phyloP scores from a whole-genome alignment of 768 basidiomycete species.

The Serpula lacrymans region DNA sequence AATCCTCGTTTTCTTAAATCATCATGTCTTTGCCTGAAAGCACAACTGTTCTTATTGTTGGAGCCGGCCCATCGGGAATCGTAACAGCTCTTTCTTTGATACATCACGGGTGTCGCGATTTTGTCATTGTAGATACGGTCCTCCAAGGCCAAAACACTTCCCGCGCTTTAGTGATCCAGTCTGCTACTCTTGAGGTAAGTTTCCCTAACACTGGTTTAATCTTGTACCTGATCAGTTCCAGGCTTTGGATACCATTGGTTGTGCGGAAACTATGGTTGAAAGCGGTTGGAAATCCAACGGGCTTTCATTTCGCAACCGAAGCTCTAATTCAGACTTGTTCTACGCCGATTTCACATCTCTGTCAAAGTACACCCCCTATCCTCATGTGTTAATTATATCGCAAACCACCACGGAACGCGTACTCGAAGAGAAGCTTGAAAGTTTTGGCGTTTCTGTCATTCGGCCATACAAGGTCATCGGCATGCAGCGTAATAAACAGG shows the following conservation, averaged over 20 bases:
- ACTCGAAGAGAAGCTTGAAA: slow-evolving; percentile 31
- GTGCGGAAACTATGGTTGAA: slow-evolving; percentile 35
- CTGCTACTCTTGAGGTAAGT: slow-evolving; percentile 49
- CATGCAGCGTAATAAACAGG: slow-evolving; percentile 27
- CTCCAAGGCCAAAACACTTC: slow-evolving; percentile 33
- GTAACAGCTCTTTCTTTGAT: slow-evolving; percentile 41
- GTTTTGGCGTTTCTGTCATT: slow-evolving; percentile 29
- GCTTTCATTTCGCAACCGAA: slow-evolving; percentile 28
- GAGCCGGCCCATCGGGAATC: slow-evolving; percentile 45
- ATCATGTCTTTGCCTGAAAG: no score
- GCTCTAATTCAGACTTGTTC: slow-evolving; percentile 22
- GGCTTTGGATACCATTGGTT: slow-evolving; percentile 45
- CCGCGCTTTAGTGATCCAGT: slow-evolving; percentile 46
- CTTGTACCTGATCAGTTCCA: slow-evolving; percentile 34
- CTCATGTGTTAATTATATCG: slow-evolving; percentile 39
- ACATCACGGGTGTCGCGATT: slow-evolving; percentile 35
- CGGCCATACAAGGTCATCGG: slow-evolving; percentile 39
- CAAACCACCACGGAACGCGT: slow-evolving; percentile 43
- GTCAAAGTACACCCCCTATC: slow-evolving; percentile 38
- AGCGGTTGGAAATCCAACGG: slow-evolving; percentile 30
- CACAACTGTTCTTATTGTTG: slow-evolving; percentile 42
- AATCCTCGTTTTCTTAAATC: no score
- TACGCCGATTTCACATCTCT: slow-evolving; percentile 32
- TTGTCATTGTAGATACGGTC: slow-evolving; percentile 42
- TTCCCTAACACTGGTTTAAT: slow-evolving; percentile 13